Evolutionary conservation across 305 asterid species (phyloP), one percentile per base, ranked within the genome.

Genomic region (Fraxinus albicans): DNA sequence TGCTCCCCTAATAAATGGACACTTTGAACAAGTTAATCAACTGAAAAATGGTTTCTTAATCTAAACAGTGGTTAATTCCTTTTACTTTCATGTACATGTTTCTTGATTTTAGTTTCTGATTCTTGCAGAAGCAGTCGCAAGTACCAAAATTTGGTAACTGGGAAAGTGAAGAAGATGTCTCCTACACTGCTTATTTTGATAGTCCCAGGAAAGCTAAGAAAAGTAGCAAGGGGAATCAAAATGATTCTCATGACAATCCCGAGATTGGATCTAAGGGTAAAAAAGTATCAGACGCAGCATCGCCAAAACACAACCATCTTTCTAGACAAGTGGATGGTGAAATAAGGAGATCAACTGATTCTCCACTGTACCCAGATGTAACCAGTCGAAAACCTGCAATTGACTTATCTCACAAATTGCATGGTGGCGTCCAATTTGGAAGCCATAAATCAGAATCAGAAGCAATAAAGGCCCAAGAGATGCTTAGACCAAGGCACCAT

Each of bases 121-220:
- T 80, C 44, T 77, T 83, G 84, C 73, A 73, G 89, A 86, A 91
- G 88, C 91, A 85, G 12, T 23, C 89, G 29, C 91, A 87, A 74
- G 89, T 86, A 65, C 97, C 95, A 1, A 86, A 90, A 86, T 91
- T 93, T 79, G 97, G 94, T 77, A 86, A 91, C 89, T 90, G 93
- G 95, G 97, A 90, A 82, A 83, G 87, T 53, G 94, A 90, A 77
- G 95, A 90, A 72, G 86, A 87, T 83, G 83, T 91, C 47, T 94
- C 91, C 23, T 91, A 91, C 85, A 85, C 93, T 19, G 86, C 80
- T 21, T 91, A 88, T 79, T 93, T 91, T 63, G 97, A 91, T 65
- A 90, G 87, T 80, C 93, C 97, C 7, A 81, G 92, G 83, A 91
- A 86, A 86, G 90, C 74, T 12, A 90, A 82, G 83, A 86, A 80